A percentile compares a stretch with the other conserved stretches of the same genome.
phyloP scores from a whole-genome alignment of 176 grass and related monocot genomes.

The Phoenix roebelenii region DNA sequence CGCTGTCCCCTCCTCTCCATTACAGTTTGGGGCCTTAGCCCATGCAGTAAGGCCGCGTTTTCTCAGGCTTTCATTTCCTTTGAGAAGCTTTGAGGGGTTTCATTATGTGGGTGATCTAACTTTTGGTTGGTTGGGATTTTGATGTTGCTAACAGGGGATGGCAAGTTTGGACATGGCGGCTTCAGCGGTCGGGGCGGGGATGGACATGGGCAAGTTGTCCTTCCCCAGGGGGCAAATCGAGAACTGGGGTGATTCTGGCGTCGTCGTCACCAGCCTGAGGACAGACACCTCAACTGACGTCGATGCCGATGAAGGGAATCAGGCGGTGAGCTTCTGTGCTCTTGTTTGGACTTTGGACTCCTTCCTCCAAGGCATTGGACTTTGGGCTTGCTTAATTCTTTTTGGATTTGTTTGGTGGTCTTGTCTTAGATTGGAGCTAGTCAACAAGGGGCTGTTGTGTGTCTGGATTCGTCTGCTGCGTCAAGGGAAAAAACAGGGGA shows the following conservation, averaged over 20 bases:
- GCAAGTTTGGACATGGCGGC: constrained; percentile 35
- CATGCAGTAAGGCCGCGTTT: constrained; percentile 20
- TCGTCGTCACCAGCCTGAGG: constrained; percentile 48
- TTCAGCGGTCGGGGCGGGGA: constrained; percentile 13
- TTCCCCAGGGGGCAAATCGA: constrained; percentile 47
- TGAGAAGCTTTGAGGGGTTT: constrained; percentile 24
- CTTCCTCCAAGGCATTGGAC: no score
- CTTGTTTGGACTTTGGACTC: background rate
- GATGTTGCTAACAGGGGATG: constrained; percentile 11
- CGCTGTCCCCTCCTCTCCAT: constrained; percentile 22
- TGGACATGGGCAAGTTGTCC: constrained; percentile 21
- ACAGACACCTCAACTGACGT: constrained; percentile 61
- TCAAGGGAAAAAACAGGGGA: constrained; percentile 54
- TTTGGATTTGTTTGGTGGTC: background rate
- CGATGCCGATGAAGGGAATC: constrained; percentile 38
- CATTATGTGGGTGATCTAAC: background rate
- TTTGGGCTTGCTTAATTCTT: no score
- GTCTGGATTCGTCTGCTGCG: constrained; percentile 29
- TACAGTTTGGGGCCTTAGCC: constrained; percentile 36
- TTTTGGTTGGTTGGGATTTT: constrained; percentile 1
- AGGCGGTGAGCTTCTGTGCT: constrained; percentile 6
- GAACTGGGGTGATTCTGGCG: constrained; percentile 70
- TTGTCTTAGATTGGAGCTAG: constrained; percentile 21
- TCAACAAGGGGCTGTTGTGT: constrained; percentile 13
- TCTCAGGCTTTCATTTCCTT: background rate